A percentile compares a stretch with the other conserved stretches of the same genome.
Conservation (phyloP, 306 rosid genomes). For the Fragaria ananassa region DNA sequence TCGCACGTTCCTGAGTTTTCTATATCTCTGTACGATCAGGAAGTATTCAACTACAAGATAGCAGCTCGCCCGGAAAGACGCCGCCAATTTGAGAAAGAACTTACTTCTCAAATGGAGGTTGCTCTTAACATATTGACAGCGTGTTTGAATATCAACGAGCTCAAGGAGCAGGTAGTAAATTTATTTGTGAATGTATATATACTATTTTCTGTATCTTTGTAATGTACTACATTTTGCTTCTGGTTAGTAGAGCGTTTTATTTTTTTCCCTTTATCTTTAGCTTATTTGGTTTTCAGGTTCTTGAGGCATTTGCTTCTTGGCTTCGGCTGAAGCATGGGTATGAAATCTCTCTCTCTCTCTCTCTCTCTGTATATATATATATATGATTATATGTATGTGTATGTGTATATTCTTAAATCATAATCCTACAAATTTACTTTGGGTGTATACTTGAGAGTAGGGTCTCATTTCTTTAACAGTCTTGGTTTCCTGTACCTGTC, state of each 20-base stretch:
- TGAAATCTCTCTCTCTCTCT: slow-evolving; percentile 16
- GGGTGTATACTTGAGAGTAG: neutral
- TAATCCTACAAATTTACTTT: neutral
- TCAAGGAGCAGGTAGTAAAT: slow-evolving; percentile 82
- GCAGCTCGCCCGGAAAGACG: slow-evolving; percentile 99
- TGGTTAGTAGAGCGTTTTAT: slow-evolving; percentile 12
- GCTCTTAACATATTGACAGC: slow-evolving; percentile 88
- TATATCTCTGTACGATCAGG: slow-evolving; percentile 48
- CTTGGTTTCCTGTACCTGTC: slow-evolving; percentile 6
- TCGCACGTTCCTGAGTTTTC: slow-evolving; percentile 13
- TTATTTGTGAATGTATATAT: neutral
- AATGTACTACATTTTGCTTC: slow-evolving; percentile 6
- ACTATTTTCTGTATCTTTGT: slow-evolving; percentile 18
- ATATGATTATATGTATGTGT: neutral
- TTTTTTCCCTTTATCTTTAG: slow-evolving; percentile 13
- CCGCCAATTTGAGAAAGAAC: slow-evolving; percentile 96
- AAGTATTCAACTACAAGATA: slow-evolving; percentile 86
- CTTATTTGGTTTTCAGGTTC: slow-evolving; percentile 63
- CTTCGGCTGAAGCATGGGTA: slow-evolving; percentile 99
- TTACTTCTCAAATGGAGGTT: slow-evolving; percentile 86
- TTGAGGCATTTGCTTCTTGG: slow-evolving; percentile 99
- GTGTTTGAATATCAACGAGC: slow-evolving; percentile 83
- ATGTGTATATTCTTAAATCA: no score
- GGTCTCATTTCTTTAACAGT: neutral
- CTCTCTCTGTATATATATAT: neutral